Evolutionary conservation across 345 rosid species (phyloP).

Genomic region (Bruguiera sexangula): DNA sequence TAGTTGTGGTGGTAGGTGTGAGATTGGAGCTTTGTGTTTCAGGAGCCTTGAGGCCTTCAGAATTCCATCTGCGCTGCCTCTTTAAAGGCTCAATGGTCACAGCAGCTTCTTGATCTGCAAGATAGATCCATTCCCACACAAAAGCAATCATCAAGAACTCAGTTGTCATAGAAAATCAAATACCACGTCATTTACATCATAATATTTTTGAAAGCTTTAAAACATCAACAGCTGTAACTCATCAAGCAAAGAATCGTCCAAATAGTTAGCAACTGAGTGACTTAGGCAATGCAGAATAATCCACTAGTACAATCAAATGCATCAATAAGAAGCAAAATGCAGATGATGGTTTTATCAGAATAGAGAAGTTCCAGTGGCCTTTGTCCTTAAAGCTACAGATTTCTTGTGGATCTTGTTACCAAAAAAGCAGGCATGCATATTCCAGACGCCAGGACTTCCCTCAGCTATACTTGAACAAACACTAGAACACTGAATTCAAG

Average conservation of each 20-base stretch:
- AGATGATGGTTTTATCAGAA: neutral
- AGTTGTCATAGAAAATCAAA: neutral
- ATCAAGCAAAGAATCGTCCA: neutral
- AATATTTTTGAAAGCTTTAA: neutral
- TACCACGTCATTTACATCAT: neutral
- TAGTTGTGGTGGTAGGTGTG: constrained; percentile 57
- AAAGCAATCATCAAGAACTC: neutral
- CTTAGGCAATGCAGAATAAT: too few relatives aligned
- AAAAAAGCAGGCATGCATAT: too few relatives aligned
- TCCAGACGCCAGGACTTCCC: too few relatives aligned
- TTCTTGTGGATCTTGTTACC: too few relatives aligned
- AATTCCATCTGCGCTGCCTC: constrained; percentile 87
- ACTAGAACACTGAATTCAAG: too few relatives aligned
- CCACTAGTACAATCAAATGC: too few relatives aligned
- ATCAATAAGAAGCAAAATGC: too few relatives aligned
- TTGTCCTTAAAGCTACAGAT: neutral
- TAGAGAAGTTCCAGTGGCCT: neutral
- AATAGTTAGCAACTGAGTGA: too few relatives aligned
- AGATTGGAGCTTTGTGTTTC: constrained; percentile 51
- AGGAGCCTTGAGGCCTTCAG: constrained; percentile 57
- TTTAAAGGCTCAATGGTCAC: constrained; percentile 66
- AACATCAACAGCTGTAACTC: neutral
- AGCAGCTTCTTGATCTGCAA: constrained; percentile 64
- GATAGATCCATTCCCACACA: neutral
- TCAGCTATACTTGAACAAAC: too few relatives aligned